These are phyloP conservation scores for Ophiostoma angusticollis DNA, from an alignment of 2,329 filamentous ascomycete genomes.

Conservation along the genomic window DNA sequence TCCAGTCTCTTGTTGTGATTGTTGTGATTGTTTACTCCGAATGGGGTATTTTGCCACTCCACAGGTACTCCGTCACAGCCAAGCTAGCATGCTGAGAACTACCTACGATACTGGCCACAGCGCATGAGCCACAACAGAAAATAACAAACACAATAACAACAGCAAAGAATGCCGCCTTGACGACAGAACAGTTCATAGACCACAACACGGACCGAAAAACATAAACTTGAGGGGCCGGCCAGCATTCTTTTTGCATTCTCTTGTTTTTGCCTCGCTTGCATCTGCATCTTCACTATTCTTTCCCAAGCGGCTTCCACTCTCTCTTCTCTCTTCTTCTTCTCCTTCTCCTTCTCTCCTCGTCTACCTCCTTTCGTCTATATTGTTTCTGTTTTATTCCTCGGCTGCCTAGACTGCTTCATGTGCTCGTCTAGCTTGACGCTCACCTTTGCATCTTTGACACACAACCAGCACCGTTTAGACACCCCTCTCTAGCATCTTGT, in stretches of 20 bases:
- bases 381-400: background rate
- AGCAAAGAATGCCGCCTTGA: conserved; percentile 7
- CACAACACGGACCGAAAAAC: background rate
- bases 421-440: background rate
- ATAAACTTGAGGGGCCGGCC: conserved; percentile 1
- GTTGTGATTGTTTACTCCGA: conserved; percentile 10
- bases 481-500: background rate
- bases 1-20: conserved; percentile 9
- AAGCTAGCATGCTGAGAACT: too few species aligned
- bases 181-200: conserved; percentile 1
- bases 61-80: too few species aligned
- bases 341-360: conserved; percentile 4
- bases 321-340: background rate
- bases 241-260: background rate
- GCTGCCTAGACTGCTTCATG: background rate
- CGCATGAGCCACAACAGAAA: conserved; percentile 2
- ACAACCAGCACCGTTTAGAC: background rate
- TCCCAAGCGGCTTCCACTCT: too few species aligned
- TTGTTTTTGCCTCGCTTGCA: background rate
- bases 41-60: conserved; percentile 3
- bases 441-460: background rate
- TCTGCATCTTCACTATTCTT: background rate
- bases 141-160: conserved; percentile 2
- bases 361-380: background rate
- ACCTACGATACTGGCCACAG: too few species aligned